A percentile compares a stretch with the other conserved stretches of the same genome.
phyloP scores from a whole-genome alignment of 2,329 filamentous ascomycete species.

The Cladosporium sp. region DNA sequence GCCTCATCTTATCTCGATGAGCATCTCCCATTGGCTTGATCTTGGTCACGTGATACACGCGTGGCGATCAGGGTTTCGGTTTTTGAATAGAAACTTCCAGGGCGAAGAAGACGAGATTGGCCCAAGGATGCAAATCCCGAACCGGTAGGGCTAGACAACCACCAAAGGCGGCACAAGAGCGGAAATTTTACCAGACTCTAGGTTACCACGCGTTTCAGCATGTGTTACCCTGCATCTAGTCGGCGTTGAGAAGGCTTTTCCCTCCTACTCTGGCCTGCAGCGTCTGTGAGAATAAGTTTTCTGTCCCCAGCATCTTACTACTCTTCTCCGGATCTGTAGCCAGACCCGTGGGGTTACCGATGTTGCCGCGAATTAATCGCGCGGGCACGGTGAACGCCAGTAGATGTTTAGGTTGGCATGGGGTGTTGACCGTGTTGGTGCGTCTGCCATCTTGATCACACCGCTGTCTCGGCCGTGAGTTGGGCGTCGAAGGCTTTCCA shows the following conservation, averaged over 20 bases:
- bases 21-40: not conserved
- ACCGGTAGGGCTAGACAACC: slow-evolving; percentile 2
- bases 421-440: not conserved
- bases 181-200: not conserved
- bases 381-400: not conserved
- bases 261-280: not conserved
- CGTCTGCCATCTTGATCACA: not conserved
- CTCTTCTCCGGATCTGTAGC: slow-evolving; percentile 3
- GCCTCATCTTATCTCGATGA: slow-evolving; percentile 4
- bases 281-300: slow-evolving; percentile 8
- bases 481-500: not conserved
- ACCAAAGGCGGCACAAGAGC: not conserved
- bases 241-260: not conserved
- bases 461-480: not conserved
- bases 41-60: not conserved
- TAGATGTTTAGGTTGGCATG: not conserved
- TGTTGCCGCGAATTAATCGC: slow-evolving; percentile 3
- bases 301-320: slow-evolving; percentile 12
- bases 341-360: slow-evolving; percentile 3
- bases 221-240: not conserved
- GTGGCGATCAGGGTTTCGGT: slow-evolving; percentile 2
- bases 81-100: slow-evolving; percentile 1
- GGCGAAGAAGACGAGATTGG: slow-evolving; percentile 2
- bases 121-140: slow-evolving; percentile 5
- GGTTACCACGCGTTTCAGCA: slow-evolving; percentile 1